Conservation (phyloP, 345 rosid genomes). For the Eucalyptus erythrocorys region DNA sequence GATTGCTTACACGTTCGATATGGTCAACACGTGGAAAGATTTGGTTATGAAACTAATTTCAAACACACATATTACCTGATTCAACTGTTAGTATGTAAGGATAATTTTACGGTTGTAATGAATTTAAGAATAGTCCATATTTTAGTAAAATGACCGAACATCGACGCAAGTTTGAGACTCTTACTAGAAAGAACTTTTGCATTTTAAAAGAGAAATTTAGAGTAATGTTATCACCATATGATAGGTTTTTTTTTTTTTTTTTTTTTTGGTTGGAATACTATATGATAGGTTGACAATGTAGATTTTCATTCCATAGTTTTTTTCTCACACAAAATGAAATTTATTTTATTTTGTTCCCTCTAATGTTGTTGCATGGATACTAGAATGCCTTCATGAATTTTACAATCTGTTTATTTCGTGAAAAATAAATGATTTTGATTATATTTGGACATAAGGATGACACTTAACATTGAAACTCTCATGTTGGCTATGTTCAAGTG, state of each 20-base stretch:
- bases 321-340: background rate
- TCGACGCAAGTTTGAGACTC: background rate
- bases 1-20: background rate
- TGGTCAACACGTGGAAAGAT: background rate
- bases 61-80: fast-evolving
- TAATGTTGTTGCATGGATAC: background rate
- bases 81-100: fast-evolving
- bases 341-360: background rate
- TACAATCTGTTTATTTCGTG: fast-evolving
- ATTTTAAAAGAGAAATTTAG: fast-evolving
- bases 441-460: too few species aligned
- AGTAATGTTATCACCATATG: too few species aligned
- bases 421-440: too few species aligned
- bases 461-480: too few species aligned
- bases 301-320: background rate
- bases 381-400: background rate
- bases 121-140: background rate
- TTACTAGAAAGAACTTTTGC: background rate
- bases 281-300: too few species aligned
- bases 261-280: too few species aligned
- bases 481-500: background rate
- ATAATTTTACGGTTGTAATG: fast-evolving
- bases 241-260: too few species aligned
- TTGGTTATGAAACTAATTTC: background rate
- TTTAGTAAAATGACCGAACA: fast-evolving